Conservation (phyloP, 108 stramenopile genomes). For the Cyclotella choctawhatcheeana region DNA sequence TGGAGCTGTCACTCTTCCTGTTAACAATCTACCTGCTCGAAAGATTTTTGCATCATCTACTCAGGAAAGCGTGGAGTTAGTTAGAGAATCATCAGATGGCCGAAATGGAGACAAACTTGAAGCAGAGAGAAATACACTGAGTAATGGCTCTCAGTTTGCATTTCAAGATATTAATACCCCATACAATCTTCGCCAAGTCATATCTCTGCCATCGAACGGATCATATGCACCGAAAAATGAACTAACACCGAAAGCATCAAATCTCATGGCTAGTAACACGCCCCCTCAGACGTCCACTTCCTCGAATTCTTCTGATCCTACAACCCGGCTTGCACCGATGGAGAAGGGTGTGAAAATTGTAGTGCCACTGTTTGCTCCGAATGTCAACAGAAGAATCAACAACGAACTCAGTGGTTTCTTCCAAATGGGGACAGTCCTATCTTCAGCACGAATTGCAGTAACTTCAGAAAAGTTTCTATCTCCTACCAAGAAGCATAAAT, state of each 20-base stretch:
- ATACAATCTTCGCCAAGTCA: background rate
- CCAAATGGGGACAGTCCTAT: conserved; percentile 85
- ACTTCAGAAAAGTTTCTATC: conserved; percentile 17
- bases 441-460: conserved; percentile 64
- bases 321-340: conserved; percentile 30
- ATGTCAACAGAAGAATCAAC: conserved; percentile 19
- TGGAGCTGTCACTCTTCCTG: conserved; percentile 10
- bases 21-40: background rate
- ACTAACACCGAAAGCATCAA: conserved; percentile 3
- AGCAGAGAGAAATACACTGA: background rate
- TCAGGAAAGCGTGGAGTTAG: conserved; percentile 6
- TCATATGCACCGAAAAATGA: background rate
- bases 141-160: background rate
- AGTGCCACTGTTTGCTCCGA: conserved; percentile 76
- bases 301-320: background rate
- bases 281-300: background rate
- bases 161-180: background rate
- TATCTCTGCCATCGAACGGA: background rate
- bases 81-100: conserved; percentile 9
- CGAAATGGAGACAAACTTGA: background rate
- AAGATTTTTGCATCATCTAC: background rate
- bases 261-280: background rate
- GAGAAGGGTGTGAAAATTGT: conserved; percentile 77
- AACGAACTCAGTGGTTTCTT: conserved; percentile 33
- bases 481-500: background rate